Evolutionary conservation across 2,329 filamentous ascomycete genomes (phyloP).

Genomic region (Metarhizium guizhouense): DNA sequence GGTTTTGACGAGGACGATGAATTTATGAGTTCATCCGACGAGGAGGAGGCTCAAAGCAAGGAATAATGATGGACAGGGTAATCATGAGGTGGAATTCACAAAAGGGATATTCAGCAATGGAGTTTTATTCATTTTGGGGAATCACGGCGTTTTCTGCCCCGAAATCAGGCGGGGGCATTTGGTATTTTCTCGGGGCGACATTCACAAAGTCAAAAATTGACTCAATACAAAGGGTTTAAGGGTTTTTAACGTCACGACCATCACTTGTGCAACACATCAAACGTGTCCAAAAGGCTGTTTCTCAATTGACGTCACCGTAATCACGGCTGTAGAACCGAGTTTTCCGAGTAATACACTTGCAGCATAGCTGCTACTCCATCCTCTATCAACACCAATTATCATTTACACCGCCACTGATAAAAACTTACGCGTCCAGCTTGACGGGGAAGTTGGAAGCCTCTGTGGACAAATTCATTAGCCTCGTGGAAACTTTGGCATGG

Average conservation of each 20-base stretch:
- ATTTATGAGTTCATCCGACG: constrained; percentile 61
- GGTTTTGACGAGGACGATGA: constrained; percentile 76
- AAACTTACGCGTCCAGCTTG: constrained; percentile 49
- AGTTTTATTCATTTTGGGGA: background rate
- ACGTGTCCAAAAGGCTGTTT: constrained; percentile 4
- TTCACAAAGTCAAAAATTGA: constrained; percentile 1
- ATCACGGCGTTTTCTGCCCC: background rate
- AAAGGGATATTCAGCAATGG: background rate
- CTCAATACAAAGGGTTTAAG: background rate
- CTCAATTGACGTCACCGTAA: constrained; percentile 12
- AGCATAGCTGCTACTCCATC: constrained; percentile 21
- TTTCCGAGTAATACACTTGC: constrained; percentile 28
- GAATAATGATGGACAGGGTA: background rate
- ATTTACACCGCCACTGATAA: constrained; percentile 12
- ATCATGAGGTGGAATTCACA: background rate
- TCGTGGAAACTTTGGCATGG: background rate
- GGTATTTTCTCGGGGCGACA: background rate
- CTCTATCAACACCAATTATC: constrained; percentile 17
- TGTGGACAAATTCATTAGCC: constrained; percentile 25
- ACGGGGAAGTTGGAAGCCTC: constrained; percentile 61
- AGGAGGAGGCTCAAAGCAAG: constrained; percentile 35
- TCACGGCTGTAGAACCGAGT: constrained; percentile 18
- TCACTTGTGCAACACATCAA: background rate
- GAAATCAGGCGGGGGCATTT: background rate
- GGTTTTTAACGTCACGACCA: background rate